Evolutionary conservation across 495 filamentous ascomycete genomes (phyloP).

Genomic region (Penicillium cosmopolitanum): DNA sequence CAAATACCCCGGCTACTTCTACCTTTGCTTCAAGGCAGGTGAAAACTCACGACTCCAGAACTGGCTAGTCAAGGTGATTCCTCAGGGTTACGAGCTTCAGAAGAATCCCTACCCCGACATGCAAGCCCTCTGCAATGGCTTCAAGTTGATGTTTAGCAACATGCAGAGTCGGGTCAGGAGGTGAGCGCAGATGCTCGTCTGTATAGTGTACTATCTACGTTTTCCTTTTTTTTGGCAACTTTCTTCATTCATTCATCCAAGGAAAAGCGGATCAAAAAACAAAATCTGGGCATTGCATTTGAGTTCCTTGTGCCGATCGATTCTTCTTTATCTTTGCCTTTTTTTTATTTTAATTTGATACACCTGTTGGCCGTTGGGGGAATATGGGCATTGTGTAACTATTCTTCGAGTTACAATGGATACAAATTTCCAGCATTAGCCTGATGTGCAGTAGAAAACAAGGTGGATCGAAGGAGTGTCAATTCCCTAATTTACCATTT

Average conservation of each 20-base stretch:
- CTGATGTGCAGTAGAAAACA: background rate
- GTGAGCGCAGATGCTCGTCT: slow-evolving; percentile 20
- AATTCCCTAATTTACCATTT: too few relatives aligned
- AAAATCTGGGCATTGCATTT: slow-evolving; percentile 27
- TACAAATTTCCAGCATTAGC: background rate
- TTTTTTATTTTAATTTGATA: slow-evolving; percentile 30
- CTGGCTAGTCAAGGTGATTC: slow-evolving; percentile 91
- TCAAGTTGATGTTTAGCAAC: slow-evolving; percentile 66
- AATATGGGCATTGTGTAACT: slow-evolving; percentile 27
- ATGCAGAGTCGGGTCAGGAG: slow-evolving; percentile 45
- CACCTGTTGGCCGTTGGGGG: slow-evolving; percentile 29
- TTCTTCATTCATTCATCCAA: slow-evolving; percentile 1
- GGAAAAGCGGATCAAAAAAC: slow-evolving; percentile 20
- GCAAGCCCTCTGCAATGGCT: slow-evolving; percentile 89
- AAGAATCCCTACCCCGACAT: slow-evolving; percentile 90
- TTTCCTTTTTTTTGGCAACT: slow-evolving; percentile 8
- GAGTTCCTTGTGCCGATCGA: slow-evolving; percentile 7
- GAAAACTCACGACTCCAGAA: slow-evolving; percentile 67
- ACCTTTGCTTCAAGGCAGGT: slow-evolving; percentile 92
- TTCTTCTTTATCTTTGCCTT: slow-evolving; percentile 4
- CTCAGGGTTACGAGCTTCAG: slow-evolving; percentile 84
- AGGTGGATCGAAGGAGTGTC: background rate
- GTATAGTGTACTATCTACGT: slow-evolving; percentile 34
- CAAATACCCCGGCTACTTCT: slow-evolving; percentile 92
- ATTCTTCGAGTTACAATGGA: slow-evolving; percentile 21